Base-by-base conservation (phyloP, 208 protist species). In the Leishmania lainsoni region DNA sequence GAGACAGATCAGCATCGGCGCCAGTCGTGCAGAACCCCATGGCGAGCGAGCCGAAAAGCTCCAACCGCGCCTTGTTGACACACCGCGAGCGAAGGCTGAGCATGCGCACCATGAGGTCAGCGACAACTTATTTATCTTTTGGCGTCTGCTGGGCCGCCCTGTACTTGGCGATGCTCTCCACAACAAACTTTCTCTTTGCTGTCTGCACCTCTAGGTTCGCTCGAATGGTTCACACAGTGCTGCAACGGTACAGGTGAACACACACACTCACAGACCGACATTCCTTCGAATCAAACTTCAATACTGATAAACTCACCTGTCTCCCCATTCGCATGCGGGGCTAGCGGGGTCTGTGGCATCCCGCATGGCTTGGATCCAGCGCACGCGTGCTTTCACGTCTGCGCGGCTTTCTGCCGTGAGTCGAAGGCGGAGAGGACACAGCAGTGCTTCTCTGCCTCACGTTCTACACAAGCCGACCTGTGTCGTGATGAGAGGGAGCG, bases 11-110 rank as follows among this genome's bases (percentile, higher is more conserved):
- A 0, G 90, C 91, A 75, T 98, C 95, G 22, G 90, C 92, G 63
- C 85, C 86, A 0, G 90, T 86, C 75, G 91, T 93, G 78, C 92
- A 95, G 81, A 98, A 98, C 26, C 95, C 92, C 58, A 85, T 96
- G 14, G 92, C 91, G 42, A 95, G 91, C 1, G 95, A 98, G 16
- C 95, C 95, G 71, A 98, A 97, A 20, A 95, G 81, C 79, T 94
- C 88, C 54, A 98, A 81, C 70, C 92, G 84, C 16, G 86, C 90
- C 78, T 98, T 98, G 87, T 98, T 98, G 17, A 95, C 95, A 58
- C 88, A 90, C 14, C 85, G 89, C 51, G 87, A 81, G n/a, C 89
- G 87, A 63, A 98, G 83, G 54, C 95, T 92, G 0, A 92, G 51
- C 22, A 98, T 81, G 39, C 95, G 91, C 22, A 79, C 59, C 76